These are phyloP conservation scores for Cyberlindnera subsufficiens DNA, from an alignment of 805 yeast species.

Conservation along the genomic window DNA sequence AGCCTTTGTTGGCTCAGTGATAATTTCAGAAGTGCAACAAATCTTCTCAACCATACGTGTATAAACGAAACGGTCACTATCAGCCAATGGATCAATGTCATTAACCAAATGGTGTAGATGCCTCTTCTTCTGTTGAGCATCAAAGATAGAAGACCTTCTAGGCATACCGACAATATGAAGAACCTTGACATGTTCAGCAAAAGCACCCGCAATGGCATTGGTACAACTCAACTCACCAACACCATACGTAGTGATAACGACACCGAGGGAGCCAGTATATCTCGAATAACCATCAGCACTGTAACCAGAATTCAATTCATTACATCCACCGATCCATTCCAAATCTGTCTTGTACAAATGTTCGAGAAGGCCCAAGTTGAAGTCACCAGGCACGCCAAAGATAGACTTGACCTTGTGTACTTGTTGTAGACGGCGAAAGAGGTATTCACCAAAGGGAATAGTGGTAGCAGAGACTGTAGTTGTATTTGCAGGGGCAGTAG, in stretches of 20 bases:
- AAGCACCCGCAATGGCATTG: constrained; percentile 79
- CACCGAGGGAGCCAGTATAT: constrained; percentile 57
- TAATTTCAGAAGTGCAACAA: constrained; percentile 49
- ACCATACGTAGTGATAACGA: constrained; percentile 64
- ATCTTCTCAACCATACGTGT: constrained; percentile 53
- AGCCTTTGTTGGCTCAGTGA: constrained; percentile 40
- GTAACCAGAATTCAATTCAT: constrained; percentile 86
- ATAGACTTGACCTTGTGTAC: constrained; percentile 50
- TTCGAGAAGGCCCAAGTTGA: constrained; percentile 63
- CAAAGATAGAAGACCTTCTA: constrained; percentile 22
- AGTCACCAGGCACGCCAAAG: constrained; percentile 81
- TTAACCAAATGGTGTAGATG: constrained; percentile 61
- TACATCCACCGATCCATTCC: constrained; percentile 79
- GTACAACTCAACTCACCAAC: constrained; percentile 86
- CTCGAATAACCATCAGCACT: constrained; percentile 89
- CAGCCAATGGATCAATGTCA: constrained; percentile 35
- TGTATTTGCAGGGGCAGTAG: background rate
- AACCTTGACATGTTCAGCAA: constrained; percentile 74
- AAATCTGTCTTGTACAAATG: constrained; percentile 50
- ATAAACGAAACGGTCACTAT: constrained; percentile 65
- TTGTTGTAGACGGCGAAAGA: constrained; percentile 50
- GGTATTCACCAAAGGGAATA: constrained; percentile 57
- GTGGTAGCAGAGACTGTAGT: background rate
- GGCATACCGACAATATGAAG: constrained; percentile 80
- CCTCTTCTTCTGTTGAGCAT: constrained; percentile 19